A percentile compares a stretch with the other conserved stretches of the same genome.
Evolutionary conservation across 768 basidiomycete species (phyloP).

Genomic region (Auriscalpium microsporum): DNA sequence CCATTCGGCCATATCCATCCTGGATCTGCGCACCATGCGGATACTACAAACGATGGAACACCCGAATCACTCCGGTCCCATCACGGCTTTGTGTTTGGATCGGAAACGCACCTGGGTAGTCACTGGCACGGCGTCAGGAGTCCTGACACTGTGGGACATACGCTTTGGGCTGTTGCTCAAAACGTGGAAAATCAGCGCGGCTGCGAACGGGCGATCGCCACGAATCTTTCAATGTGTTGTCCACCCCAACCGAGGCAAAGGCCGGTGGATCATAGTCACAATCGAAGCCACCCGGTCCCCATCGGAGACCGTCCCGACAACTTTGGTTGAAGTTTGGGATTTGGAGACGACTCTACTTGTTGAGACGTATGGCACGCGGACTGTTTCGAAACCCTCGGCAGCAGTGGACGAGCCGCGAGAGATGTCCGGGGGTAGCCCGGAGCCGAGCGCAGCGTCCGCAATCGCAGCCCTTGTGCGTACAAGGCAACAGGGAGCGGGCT

Average conservation of each 20-base stretch:
- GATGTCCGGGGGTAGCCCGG: conserved; percentile 44
- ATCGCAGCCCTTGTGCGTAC: conserved; percentile 76
- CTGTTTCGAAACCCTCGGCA: conserved; percentile 35
- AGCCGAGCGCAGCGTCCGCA: conserved; percentile 58
- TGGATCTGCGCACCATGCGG: conserved; percentile 84
- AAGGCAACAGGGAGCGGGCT: conserved; percentile 35
- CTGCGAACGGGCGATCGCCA: conserved; percentile 40
- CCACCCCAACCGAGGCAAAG: conserved; percentile 82
- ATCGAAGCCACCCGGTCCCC: conserved; percentile 38
- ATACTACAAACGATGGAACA: conserved; percentile 72
- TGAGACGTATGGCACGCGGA: conserved; percentile 66
- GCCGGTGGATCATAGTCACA: conserved; percentile 86
- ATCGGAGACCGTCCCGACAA: conserved; percentile 27
- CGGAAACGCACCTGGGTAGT: conserved; percentile 82
- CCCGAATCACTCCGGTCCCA: conserved; percentile 78
- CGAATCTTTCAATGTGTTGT: conserved; percentile 68
- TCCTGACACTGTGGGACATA: conserved; percentile 88
- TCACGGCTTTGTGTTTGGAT: conserved; percentile 79
- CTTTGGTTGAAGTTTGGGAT: conserved; percentile 85
- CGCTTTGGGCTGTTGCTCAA: conserved; percentile 86
- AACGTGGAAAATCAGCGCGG: conserved; percentile 72
- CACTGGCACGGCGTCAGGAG: conserved; percentile 79
- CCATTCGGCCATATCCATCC: conserved; percentile 59
- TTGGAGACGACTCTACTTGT: conserved; percentile 74
- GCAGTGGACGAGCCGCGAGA: conserved; percentile 47